Evolutionary conservation across 139 green algal genomes (phyloP).

Genomic region (Chlorella sp.): DNA sequence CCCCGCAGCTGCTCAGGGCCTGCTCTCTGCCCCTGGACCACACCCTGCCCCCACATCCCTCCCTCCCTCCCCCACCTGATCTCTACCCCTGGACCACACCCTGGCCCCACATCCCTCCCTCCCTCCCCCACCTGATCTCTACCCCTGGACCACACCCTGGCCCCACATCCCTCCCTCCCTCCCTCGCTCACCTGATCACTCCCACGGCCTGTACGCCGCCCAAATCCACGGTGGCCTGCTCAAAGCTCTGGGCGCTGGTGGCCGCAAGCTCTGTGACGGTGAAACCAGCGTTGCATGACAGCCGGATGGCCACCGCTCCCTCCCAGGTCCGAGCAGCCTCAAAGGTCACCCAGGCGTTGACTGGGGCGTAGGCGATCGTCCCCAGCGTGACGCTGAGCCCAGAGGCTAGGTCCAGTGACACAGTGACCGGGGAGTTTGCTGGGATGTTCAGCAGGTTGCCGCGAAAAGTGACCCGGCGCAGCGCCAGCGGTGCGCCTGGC

Average conservation of each 20-base stretch:
- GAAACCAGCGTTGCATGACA: background rate
- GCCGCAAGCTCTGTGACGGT: background rate
- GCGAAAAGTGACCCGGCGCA: background rate
- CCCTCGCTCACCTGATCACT: background rate
- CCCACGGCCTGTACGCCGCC: background rate
- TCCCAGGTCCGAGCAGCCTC: background rate
- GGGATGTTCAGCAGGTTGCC: background rate
- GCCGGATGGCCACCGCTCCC: background rate
- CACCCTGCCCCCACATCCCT: background rate
- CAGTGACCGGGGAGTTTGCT: background rate
- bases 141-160: too few relatives aligned
- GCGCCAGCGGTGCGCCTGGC: background rate
- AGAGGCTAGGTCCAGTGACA: background rate
- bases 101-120: too few relatives aligned
- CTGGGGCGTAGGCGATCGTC: background rate
- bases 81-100: too few relatives aligned
- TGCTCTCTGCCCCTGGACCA: background rate
- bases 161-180: too few relatives aligned
- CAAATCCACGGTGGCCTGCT: background rate
- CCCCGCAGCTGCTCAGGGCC: background rate
- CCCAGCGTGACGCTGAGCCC: background rate
- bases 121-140: too few relatives aligned
- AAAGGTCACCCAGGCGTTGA: background rate
- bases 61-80: too few relatives aligned
- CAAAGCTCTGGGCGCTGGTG: background rate